Evolutionary conservation across 1,139 yeast species (phyloP).

Genomic region (Yamadazyma diddensiae): DNA sequence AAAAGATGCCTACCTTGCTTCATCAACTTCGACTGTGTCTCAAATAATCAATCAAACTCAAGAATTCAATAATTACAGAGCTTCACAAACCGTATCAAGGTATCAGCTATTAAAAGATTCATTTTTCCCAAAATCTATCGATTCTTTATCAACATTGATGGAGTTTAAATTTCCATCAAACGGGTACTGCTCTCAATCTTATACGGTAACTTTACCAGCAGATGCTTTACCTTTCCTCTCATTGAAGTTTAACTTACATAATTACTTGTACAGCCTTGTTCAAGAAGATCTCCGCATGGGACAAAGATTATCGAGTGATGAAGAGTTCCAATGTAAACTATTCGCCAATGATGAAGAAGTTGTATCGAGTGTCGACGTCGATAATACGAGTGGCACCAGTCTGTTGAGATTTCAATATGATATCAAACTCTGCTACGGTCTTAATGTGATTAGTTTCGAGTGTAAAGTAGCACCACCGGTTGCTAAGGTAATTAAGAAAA

Average conservation of each 20-base stretch:
- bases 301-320: slow-evolving; percentile 29
- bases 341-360: slow-evolving; percentile 52
- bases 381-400: slow-evolving; percentile 23
- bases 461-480: slow-evolving; percentile 43
- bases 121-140: slow-evolving; percentile 31
- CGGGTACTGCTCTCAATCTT: slow-evolving; percentile 42
- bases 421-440: slow-evolving; percentile 46
- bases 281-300: slow-evolving; percentile 32
- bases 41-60: slow-evolving; percentile 26
- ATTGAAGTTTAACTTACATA: slow-evolving; percentile 43
- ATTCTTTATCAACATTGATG: slow-evolving; percentile 29
- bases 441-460: slow-evolving; percentile 46
- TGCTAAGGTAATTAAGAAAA: slow-evolving; percentile 31
- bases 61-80: slow-evolving; percentile 18
- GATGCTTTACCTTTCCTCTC: slow-evolving; percentile 44
- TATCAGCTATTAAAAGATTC: slow-evolving; percentile 28
- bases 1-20: slow-evolving; percentile 34
- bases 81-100: slow-evolving; percentile 14
- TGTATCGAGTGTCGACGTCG: slow-evolving; percentile 33
- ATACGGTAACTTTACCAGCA: slow-evolving; percentile 42
- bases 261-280: slow-evolving; percentile 34
- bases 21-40: slow-evolving; percentile 29
- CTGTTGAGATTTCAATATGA: slow-evolving; percentile 43
- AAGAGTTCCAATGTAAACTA: slow-evolving; percentile 44
- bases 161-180: slow-evolving; percentile 47